These are phyloP conservation scores for Talaromyces sp. DNA, from an alignment of 2,329 filamentous ascomycete species.

Conservation along the genomic window DNA sequence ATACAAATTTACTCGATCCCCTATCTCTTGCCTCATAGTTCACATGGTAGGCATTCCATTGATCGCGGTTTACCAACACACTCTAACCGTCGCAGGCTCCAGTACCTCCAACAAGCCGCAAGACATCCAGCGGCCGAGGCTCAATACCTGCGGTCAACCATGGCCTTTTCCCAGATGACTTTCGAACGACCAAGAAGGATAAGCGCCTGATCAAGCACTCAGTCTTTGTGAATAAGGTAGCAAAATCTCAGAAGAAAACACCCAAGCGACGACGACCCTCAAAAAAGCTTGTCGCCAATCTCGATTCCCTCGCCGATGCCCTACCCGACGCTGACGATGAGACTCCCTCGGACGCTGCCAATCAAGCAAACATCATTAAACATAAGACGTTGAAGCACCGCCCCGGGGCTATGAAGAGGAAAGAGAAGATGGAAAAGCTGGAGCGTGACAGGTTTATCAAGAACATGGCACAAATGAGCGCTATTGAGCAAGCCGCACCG, in stretches of 20 bases:
- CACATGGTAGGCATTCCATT: constrained; percentile 9
- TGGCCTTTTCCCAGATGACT: constrained; percentile 41
- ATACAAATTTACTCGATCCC: not conserved
- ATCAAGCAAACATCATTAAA: constrained; percentile 65
- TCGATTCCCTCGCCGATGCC: constrained; percentile 75
- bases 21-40: not conserved
- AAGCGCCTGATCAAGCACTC: constrained; percentile 81
- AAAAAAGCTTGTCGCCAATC: constrained; percentile 73
- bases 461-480: constrained; percentile 73
- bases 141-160: constrained; percentile 14
- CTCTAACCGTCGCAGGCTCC: constrained; percentile 14
- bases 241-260: constrained; percentile 57
- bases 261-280: constrained; percentile 65
- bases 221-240: constrained; percentile 71
- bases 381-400: constrained; percentile 71
- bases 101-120: constrained; percentile 14
- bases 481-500: constrained; percentile 29
- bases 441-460: constrained; percentile 82
- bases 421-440: constrained; percentile 71
- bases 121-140: constrained; percentile 19
- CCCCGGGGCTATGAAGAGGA: constrained; percentile 77
- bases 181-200: constrained; percentile 74
- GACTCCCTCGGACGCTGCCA: constrained; percentile 44
- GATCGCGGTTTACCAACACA: not conserved
- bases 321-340: constrained; percentile 62